Conservation (phyloP, 2,329 filamentous ascomycete genomes). For the Chalaropsis thielavioides region DNA sequence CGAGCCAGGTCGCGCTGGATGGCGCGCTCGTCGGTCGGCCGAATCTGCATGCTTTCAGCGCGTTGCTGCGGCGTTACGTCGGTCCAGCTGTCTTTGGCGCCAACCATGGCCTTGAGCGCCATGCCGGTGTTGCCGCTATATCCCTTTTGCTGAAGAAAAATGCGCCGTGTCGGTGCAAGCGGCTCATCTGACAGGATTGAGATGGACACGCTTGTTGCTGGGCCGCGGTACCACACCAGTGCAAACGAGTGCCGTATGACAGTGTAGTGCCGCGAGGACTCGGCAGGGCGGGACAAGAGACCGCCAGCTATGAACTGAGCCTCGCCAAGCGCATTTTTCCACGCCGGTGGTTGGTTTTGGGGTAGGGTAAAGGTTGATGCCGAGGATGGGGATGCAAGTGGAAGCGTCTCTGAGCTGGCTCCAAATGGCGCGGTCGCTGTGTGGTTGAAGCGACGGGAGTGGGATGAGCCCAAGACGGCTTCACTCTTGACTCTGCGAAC, state of each 20-base stretch:
- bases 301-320: constrained; percentile 52
- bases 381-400: background rate
- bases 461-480: background rate
- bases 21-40: constrained; percentile 44
- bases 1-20: constrained; percentile 54
- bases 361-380: background rate
- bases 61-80: constrained; percentile 48
- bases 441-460: background rate
- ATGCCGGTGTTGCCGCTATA: constrained; percentile 56
- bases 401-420: background rate
- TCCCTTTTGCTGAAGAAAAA: constrained; percentile 56
- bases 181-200: constrained; percentile 47
- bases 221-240: constrained; percentile 51
- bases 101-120: constrained; percentile 47
- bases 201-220: constrained; percentile 47
- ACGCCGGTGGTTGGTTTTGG: constrained; percentile 19
- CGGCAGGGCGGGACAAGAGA: constrained; percentile 46
- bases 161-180: constrained; percentile 40
- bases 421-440: background rate
- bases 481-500: constrained; percentile 15
- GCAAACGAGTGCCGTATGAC: constrained; percentile 52
- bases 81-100: constrained; percentile 46
- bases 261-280: constrained; percentile 50
- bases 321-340: constrained; percentile 40
- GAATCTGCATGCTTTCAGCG: constrained; percentile 34